Evolutionary conservation across 2,329 filamentous ascomycete species (phyloP), one percentile per base, ranked within the genome.

Genomic region (Aspergillus uvarum): DNA sequence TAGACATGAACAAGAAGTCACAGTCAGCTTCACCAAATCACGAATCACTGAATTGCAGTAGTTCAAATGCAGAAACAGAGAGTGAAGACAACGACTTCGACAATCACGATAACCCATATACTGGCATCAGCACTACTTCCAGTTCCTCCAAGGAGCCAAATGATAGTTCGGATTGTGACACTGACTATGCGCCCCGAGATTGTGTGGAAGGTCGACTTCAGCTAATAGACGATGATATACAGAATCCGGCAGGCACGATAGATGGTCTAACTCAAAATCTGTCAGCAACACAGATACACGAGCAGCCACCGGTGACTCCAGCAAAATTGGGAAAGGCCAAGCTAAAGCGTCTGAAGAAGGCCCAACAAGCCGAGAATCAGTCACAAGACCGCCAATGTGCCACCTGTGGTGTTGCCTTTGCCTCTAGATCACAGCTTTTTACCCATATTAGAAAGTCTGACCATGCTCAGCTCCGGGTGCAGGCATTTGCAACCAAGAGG

Each of bases 331-430:
- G 82, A 21, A 84, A 83, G 65, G 82, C 82, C 29, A 85, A 84
- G 65, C 77, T 79, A 60, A 84, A 82, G 64, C 77, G 80, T 55
- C 81, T 80, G 32, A 83, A 79, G 64, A 80, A 79, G 14, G 80
- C 80, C 5, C 72, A 74, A 58, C 62, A 69, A 31, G 59, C 66
- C 22, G 62, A 62, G 4, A 66, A 59, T 49, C 65, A 66, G 21
- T 31, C 64, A 19, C 47, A 60, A 5, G 65, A 86, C 31, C 84
- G 91, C 56, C 88, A 88, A 68, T 98, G 95, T 72, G 84, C 89
- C 2, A 85, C 87, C 4, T 98, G 95, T 75, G 84, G 87, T 65
- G 91, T 90, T 65, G 83, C 78, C 0, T 99, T 98, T 77, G 86
- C 84, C 0, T 91, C 89, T 1, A 88, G 87, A 66, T 89, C 85